phyloP scores from a whole-genome alignment of 257 asterid genomes.

The Marsdenia floribunda region DNA sequence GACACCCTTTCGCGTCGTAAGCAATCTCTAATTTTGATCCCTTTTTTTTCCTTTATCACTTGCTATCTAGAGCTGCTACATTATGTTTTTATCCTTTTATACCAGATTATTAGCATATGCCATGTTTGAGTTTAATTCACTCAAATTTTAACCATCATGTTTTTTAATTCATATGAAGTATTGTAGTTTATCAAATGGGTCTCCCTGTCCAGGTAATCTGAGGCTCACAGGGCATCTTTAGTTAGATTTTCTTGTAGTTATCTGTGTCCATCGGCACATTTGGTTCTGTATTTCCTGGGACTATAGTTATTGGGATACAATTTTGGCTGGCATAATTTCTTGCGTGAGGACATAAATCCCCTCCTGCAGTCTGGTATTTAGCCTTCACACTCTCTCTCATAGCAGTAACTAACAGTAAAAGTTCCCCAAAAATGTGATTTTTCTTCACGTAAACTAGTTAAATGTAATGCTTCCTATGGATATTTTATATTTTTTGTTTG shows the following conservation, averaged over 20 bases:
- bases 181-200: no score
- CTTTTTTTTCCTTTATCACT: no score
- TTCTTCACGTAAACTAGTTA: background rate
- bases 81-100: background rate
- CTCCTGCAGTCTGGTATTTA: background rate
- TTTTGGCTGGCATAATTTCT: background rate
- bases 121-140: background rate
- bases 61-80: background rate
- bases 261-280: no score
- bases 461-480: background rate
- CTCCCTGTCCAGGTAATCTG: background rate
- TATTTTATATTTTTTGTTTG: background rate
- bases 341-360: background rate
- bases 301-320: background rate
- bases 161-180: background rate
- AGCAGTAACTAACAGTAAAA: background rate
- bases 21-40: background rate
- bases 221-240: background rate
- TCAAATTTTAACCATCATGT: background rate
- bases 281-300: background rate
- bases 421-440: background rate
- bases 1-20: conserved; percentile 86
- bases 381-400: background rate
- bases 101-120: background rate
- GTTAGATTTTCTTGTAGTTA: no score